Conservation (phyloP, 371 early-diverging fungal genomes). For the Mucor indicus region DNA sequence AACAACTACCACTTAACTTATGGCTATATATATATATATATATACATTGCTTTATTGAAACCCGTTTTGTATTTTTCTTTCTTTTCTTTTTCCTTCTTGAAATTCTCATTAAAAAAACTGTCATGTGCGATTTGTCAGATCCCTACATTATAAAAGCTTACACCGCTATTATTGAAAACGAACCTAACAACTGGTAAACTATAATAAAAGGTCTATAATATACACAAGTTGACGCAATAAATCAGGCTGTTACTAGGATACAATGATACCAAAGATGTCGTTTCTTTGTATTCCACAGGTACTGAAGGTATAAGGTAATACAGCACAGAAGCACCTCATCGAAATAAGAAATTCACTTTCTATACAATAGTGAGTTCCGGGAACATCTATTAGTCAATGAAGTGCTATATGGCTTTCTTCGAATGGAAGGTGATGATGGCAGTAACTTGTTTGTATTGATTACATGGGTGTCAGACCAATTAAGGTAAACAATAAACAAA, state of each 20-base stretch:
- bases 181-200: conserved; percentile 59
- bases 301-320: conserved; percentile 52
- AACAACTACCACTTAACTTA: no score
- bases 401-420: conserved; percentile 64
- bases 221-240: no score
- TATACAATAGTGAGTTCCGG: conserved; percentile 58
- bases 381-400: conserved; percentile 57
- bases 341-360: no score
- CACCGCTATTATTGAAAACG: conserved; percentile 51
- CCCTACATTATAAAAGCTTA: conserved; percentile 62
- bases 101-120: no score
- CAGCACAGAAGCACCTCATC: no score
- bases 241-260: conserved; percentile 75
- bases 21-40: no score
- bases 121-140: conserved; percentile 71
- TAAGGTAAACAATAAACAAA: no score
- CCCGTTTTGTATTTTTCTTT: no score
- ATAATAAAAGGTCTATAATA: not conserved
- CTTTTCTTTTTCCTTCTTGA: no score
- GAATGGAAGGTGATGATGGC: no score
- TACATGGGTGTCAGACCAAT: conserved; percentile 68
- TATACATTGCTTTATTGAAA: no score
- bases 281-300: conserved; percentile 64
- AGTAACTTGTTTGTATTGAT: conserved; percentile 61
- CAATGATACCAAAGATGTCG: conserved; percentile 68